Conservation (phyloP, 2,329 filamentous ascomycete species). For the Coniochaeta sp. region DNA sequence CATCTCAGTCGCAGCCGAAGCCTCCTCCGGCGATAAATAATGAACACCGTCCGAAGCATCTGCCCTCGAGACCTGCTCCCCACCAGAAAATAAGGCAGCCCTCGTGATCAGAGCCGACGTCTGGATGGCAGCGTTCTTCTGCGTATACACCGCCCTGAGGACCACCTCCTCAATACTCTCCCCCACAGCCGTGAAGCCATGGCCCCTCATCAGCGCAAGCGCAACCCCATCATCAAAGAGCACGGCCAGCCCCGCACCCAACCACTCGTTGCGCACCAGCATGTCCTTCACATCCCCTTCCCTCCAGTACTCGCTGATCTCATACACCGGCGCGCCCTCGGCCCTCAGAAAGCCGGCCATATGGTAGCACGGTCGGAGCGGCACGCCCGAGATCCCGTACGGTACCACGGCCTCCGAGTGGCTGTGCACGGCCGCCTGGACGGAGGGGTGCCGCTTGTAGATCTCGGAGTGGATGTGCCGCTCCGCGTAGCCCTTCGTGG, state of each 20-base stretch:
- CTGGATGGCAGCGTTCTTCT: constrained; percentile 32
- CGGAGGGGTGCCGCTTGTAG: constrained; percentile 28
- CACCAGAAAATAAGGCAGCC: background rate
- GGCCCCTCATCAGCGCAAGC: no score
- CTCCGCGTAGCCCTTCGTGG: constrained; percentile 30
- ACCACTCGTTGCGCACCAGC: constrained; percentile 24
- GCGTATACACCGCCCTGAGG: constrained; percentile 33
- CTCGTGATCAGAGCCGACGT: constrained; percentile 24
- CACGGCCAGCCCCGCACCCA: constrained; percentile 25
- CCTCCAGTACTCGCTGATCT: constrained; percentile 19
- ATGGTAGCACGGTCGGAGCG: constrained; percentile 31
- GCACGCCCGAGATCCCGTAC: constrained; percentile 25
- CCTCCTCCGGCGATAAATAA: no score
- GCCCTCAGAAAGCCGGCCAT: constrained; percentile 34
- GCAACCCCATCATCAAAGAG: constrained; percentile 17
- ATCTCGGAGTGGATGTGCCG: constrained; percentile 39
- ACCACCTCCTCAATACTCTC: constrained; percentile 29
- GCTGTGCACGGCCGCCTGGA: constrained; percentile 34
- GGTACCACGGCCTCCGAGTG: constrained; percentile 34
- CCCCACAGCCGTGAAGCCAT: no score
- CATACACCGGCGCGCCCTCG: constrained; percentile 21
- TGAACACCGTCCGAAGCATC: no score
- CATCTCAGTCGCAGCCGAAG: constrained; percentile 8
- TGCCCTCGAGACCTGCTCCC: no score
- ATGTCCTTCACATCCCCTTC: constrained; percentile 23